These are phyloP conservation scores for Aspergillus brasiliensis DNA, from an alignment of 2,329 filamentous ascomycete genomes.

Conservation along the genomic window DNA sequence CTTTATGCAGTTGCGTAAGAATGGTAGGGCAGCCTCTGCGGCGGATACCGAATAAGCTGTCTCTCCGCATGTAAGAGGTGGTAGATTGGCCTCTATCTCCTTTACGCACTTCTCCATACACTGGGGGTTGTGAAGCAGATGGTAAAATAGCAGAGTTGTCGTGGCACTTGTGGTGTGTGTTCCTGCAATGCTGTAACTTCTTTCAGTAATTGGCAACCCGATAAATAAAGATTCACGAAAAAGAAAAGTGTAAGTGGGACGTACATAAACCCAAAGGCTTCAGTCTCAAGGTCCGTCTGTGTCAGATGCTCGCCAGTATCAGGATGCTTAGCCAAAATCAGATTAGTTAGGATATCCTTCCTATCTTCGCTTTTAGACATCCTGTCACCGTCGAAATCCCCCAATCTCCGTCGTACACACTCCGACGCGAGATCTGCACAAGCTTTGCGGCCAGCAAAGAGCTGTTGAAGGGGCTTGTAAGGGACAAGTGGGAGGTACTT, in stretches of 20 bases:
- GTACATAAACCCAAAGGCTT: conserved; percentile 43
- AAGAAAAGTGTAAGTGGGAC: no score
- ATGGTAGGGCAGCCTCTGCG: conserved; percentile 30
- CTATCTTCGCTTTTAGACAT: conserved; percentile 5
- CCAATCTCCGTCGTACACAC: not conserved
- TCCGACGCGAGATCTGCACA: conserved; percentile 14
- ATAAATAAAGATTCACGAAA: no score
- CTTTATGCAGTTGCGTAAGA: conserved; percentile 29
- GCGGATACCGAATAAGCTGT: conserved; percentile 26
- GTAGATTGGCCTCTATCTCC: not conserved
- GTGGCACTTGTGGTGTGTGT: conserved; percentile 38
- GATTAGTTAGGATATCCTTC: conserved; percentile 38
- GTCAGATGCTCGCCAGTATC: conserved; percentile 37
- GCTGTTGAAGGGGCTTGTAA: conserved; percentile 17
- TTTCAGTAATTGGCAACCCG: no score
- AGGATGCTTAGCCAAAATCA: conserved; percentile 41
- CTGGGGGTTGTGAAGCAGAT: conserved; percentile 34
- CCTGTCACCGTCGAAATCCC: not conserved
- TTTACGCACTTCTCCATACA: conserved; percentile 13
- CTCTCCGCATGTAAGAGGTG: conserved; percentile 5
- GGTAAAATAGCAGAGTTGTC: conserved; percentile 33
- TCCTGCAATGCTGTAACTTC: conserved; percentile 35
- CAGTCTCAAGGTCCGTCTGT: conserved; percentile 34
- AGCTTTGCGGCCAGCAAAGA: conserved; percentile 27
- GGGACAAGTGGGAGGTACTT: conserved; percentile 27